Evolutionary conservation across 805 yeast genomes (phyloP).

Genomic region (Candida qinlingensis): DNA sequence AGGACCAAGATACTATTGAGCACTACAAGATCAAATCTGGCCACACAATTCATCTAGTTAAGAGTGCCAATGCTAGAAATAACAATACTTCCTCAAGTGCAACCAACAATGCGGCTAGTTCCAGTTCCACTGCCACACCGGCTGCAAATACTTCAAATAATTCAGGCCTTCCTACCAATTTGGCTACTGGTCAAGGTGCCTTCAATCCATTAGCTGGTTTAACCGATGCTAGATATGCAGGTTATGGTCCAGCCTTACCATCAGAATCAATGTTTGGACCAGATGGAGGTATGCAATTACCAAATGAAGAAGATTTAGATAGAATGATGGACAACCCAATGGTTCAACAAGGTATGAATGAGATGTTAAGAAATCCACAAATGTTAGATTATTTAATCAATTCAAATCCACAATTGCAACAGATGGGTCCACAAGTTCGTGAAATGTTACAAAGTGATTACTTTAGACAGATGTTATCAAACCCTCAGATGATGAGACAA

Average conservation of each 20-base stretch:
- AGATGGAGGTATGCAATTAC: conserved; percentile 77
- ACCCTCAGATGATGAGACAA: conserved; percentile 81
- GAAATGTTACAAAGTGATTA: conserved; percentile 79
- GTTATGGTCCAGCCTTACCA: conserved; percentile 75
- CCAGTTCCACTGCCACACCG: conserved; percentile 18
- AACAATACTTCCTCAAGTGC: conserved; percentile 18
- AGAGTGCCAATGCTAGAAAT: conserved; percentile 55
- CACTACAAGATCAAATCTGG: conserved; percentile 80
- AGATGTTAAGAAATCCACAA: conserved; percentile 80
- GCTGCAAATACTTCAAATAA: conserved; percentile 36
- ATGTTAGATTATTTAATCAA: conserved; percentile 78
- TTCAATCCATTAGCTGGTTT: conserved; percentile 88
- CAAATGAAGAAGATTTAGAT: conserved; percentile 70
- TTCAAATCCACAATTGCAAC: conserved; percentile 77
- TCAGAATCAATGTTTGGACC: conserved; percentile 87
- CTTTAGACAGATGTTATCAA: conserved; percentile 71
- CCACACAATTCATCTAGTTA: conserved; percentile 85
- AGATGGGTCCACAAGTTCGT: conserved; percentile 86
- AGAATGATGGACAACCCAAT: conserved; percentile 76
- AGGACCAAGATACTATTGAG: conserved; percentile 71
- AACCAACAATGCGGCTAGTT: conserved; percentile 36
- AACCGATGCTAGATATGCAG: conserved; percentile 95
- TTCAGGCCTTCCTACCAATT: conserved; percentile 52
- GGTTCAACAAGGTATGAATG: conserved; percentile 76
- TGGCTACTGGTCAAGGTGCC: conserved; percentile 84